These are phyloP conservation scores for Diaporthe citri DNA, from an alignment of 2,329 filamentous ascomycete species.

Conservation along the genomic window DNA sequence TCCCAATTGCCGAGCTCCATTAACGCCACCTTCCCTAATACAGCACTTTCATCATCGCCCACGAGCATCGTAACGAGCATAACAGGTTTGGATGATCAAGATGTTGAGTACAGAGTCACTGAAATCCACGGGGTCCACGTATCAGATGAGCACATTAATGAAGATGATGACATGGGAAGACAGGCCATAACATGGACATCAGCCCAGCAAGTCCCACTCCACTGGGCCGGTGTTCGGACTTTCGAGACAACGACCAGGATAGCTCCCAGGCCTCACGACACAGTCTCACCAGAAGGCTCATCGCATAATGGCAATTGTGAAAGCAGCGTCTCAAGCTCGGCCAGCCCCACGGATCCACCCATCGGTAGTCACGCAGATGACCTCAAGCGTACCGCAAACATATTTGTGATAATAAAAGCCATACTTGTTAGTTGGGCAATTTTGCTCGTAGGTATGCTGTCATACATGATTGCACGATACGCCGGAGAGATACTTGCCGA, in stretches of 20 bases:
- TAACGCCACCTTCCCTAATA: neutral
- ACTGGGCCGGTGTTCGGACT: neutral
- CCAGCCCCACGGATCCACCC: neutral
- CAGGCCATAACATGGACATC: neutral
- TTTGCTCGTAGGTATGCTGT: neutral
- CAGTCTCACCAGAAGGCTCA: neutral
- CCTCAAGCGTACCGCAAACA: neutral
- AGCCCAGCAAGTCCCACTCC: neutral
- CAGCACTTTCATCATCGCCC: neutral
- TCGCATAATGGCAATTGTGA: neutral
- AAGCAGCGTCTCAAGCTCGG: too few species aligned
- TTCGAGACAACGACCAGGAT: neutral
- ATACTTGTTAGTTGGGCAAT: neutral
- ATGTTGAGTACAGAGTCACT: neutral
- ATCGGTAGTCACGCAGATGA: neutral
- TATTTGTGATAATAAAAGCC: neutral
- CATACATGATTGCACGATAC: neutral
- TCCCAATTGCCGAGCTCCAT: neutral
- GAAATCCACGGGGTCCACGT: too few species aligned
- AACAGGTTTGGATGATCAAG: accelerated
- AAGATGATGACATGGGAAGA: neutral
- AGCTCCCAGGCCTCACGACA: neutral
- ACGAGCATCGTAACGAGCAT: too few species aligned
- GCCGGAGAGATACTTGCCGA: neutral
- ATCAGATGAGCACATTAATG: neutral